Evolutionary conservation across 345 rosid species (phyloP).

Genomic region (Syzygium jambos): DNA sequence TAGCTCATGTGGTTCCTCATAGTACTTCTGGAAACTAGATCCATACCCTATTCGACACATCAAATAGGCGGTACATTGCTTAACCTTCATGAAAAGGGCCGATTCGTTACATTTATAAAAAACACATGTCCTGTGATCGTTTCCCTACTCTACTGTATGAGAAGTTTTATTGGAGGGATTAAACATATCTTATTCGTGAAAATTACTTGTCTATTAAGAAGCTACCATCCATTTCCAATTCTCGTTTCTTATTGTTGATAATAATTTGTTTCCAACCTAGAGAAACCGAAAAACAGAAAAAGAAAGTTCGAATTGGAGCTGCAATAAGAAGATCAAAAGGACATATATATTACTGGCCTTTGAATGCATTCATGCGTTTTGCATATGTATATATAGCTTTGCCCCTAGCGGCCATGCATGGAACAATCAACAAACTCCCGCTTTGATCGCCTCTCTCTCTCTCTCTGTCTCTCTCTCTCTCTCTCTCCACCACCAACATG

Average conservation of each 20-base stretch:
- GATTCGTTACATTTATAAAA: neutral
- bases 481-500: neutral
- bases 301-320: neutral
- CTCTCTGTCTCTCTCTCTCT: neutral
- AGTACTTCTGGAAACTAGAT: neutral
- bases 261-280: neutral
- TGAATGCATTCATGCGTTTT: neutral
- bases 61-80: neutral
- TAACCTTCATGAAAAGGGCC: neutral
- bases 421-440: neutral
- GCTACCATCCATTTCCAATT: neutral
- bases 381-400: neutral
- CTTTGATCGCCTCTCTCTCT: neutral
- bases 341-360: neutral
- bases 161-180: neutral
- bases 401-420: neutral
- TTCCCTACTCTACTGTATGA: neutral
- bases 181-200: neutral
- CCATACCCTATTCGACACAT: neutral
- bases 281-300: neutral
- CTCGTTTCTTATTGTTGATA: neutral
- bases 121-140: neutral
- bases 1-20: rapidly evolving
- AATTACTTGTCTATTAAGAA: neutral
- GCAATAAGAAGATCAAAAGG: neutral